These are phyloP conservation scores for Rhamnella rubrinervis DNA, from an alignment of 331 rosid genomes.

Conservation along the genomic window DNA sequence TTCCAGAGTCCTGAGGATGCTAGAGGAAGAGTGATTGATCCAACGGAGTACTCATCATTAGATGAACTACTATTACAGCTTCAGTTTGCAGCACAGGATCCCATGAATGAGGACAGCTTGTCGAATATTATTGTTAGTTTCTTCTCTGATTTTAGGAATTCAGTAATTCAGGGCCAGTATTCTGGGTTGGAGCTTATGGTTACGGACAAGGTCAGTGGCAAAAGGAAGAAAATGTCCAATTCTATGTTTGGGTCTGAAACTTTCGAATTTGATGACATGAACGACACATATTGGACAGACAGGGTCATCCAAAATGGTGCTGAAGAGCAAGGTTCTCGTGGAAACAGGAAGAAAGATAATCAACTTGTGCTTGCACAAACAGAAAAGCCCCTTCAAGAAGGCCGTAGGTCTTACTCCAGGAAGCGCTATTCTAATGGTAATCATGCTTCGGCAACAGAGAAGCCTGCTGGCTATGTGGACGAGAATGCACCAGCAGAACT, in stretches of 20 bases:
- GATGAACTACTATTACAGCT: constrained; percentile 68
- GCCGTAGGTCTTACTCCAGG: constrained; percentile 66
- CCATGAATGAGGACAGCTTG: constrained; percentile 43
- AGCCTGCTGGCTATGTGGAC: constrained; percentile 63
- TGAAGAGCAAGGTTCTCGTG: constrained; percentile 66
- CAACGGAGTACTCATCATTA: constrained; percentile 61
- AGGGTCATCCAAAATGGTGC: constrained; percentile 81
- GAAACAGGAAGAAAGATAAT: constrained; percentile 47
- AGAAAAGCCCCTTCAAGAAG: constrained; percentile 59
- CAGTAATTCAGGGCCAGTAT: constrained; percentile 38
- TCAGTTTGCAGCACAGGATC: constrained; percentile 64
- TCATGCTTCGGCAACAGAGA: constrained; percentile 44
- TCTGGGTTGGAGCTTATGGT: constrained; percentile 38
- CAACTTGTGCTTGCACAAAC: constrained; percentile 44
- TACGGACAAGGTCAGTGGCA: constrained; percentile 44
- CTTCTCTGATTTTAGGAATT: constrained; percentile 87
- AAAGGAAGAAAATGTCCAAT: constrained; percentile 51
- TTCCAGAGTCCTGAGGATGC: constrained; percentile 49
- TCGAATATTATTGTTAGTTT: constrained; percentile 52
- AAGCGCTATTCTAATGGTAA: constrained; percentile 51
- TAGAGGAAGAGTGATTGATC: constrained; percentile 29
- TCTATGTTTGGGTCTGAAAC: constrained; percentile 50
- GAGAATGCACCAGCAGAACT: constrained; percentile 85
- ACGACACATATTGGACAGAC: constrained; percentile 93
- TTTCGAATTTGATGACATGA: constrained; percentile 96